A percentile compares a stretch with the other conserved stretches of the same genome.
phyloP scores from a whole-genome alignment of 1,284 basidiomycete genomes.

The Singerocomus rubriflavus region DNA sequence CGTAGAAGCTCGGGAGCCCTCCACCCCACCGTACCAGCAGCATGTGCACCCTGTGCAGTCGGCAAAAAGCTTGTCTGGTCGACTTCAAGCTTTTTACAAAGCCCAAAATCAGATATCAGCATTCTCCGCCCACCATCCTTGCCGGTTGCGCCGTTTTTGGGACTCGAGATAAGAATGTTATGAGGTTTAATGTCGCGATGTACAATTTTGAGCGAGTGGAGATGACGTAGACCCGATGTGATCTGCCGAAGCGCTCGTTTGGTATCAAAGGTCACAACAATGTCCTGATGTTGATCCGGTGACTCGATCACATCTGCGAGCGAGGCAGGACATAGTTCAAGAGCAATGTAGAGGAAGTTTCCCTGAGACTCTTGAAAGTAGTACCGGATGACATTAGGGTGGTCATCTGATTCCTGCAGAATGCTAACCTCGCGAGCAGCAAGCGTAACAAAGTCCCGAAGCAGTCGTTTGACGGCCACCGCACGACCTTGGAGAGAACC shows the following conservation, averaged over 20 bases:
- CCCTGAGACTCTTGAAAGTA: conserved; percentile 95
- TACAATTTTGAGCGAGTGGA: conserved; percentile 94
- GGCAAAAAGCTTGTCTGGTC: conserved; percentile 93
- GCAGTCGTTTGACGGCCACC: conserved; percentile 94
- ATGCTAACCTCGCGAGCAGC: conserved; percentile 93
- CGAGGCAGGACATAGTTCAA: conserved; percentile 94
- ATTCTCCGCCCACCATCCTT: conserved; percentile 66
- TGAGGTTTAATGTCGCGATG: conserved; percentile 99
- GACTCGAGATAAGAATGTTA: conserved; percentile 89
- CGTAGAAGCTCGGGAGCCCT: conserved; percentile 90
- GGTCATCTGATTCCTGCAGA: conserved; percentile 95
- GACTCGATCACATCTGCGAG: conserved; percentile 91
- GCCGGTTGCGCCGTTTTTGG: conserved; percentile 54
- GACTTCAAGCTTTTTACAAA: conserved; percentile 88
- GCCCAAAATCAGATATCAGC: conserved; percentile 94
- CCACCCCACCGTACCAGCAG: conserved; percentile 92
- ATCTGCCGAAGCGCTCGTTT: conserved; percentile 90
- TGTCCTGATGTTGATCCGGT: conserved; percentile 70
- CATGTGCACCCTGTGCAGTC: conserved; percentile 77
- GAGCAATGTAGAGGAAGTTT: conserved; percentile 95
- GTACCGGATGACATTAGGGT: conserved; percentile 97
- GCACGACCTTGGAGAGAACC: conserved; percentile 94
- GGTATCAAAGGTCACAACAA: conserved; percentile 72
- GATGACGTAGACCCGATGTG: conserved; percentile 82
- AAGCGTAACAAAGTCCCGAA: conserved; percentile 94